Conservation (phyloP, 2,329 filamentous ascomycete species). For the Gaeumannomyces tritici region DNA sequence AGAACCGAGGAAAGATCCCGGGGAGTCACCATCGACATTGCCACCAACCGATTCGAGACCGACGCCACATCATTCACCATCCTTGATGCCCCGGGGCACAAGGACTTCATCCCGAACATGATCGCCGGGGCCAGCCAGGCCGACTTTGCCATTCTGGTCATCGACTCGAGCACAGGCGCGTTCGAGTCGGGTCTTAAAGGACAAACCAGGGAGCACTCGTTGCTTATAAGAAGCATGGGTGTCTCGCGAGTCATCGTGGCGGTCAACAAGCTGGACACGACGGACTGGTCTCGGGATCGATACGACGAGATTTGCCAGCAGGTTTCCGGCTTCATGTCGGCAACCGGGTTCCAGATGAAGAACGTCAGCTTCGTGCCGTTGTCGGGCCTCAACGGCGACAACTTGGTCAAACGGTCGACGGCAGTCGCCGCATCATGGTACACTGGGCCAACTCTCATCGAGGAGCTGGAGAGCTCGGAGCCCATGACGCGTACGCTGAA, state of each 20-base stretch:
- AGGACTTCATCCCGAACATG: conserved; percentile 98
- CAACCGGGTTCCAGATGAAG: conserved; percentile 72
- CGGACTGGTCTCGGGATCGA: conserved; percentile 70
- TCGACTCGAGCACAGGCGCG: conserved; percentile 81
- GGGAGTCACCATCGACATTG: conserved; percentile 94
- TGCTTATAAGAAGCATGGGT: conserved; percentile 83
- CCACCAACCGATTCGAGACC: conserved; percentile 90
- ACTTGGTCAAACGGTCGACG: conserved; percentile 56
- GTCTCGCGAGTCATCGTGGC: conserved; percentile 82
- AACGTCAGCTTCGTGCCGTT: conserved; percentile 83
- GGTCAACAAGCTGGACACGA: conserved; percentile 89
- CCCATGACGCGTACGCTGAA: conserved; percentile 60
- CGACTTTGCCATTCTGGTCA: conserved; percentile 89
- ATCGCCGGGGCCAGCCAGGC: conserved; percentile 94
- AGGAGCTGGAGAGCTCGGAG: conserved; percentile 77
- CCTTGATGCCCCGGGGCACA: conserved; percentile 86
- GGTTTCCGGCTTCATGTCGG: conserved; percentile 70
- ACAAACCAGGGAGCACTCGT: conserved; percentile 87
- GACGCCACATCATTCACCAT: conserved; percentile 83
- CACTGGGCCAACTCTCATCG: conserved; percentile 64
- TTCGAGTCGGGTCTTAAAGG: conserved; percentile 91
- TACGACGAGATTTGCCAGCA: conserved; percentile 82
- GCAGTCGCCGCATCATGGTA: conserved; percentile 66
- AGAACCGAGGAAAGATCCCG: conserved; percentile 79
- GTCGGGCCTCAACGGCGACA: conserved; percentile 81